These are phyloP conservation scores for Parathielavia appendiculata DNA, from an alignment of 495 filamentous ascomycete genomes.

Conservation along the genomic window DNA sequence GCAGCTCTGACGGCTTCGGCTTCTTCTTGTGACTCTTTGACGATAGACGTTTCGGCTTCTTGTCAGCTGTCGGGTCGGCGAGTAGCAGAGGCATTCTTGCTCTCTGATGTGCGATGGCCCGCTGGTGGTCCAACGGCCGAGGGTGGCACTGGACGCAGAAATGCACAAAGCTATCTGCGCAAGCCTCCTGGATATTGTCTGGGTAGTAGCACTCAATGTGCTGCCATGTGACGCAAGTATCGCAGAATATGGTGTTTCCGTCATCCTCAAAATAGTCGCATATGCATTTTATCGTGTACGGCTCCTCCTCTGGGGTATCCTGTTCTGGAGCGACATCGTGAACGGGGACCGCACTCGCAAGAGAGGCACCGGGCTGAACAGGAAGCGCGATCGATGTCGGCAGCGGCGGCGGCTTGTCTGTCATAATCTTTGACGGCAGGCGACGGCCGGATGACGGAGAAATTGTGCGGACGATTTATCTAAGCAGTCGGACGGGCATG, in stretches of 20 bases:
- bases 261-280: slow-evolving; percentile 91
- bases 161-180: slow-evolving; percentile 62
- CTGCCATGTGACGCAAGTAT: slow-evolving; percentile 94
- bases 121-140: slow-evolving; percentile 60
- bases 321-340: slow-evolving; percentile 55
- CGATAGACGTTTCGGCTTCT: slow-evolving; percentile 62
- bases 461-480: slow-evolving; percentile 43
- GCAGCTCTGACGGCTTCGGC: slow-evolving; percentile 46
- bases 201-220: slow-evolving; percentile 95
- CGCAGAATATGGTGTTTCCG: slow-evolving; percentile 94
- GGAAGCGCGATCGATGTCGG: slow-evolving; percentile 51
- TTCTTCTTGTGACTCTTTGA: slow-evolving; percentile 76
- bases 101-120: slow-evolving; percentile 60
- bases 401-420: slow-evolving; percentile 70
- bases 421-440: slow-evolving; percentile 79
- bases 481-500: slow-evolving; percentile 53
- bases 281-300: slow-evolving; percentile 96
- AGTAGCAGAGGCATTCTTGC: slow-evolving; percentile 43
- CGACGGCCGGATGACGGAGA: slow-evolving; percentile 47
- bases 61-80: slow-evolving; percentile 53
- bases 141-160: slow-evolving; percentile 84
- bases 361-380: slow-evolving; percentile 46
- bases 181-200: slow-evolving; percentile 61
- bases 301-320: slow-evolving; percentile 68
- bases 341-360: slow-evolving; percentile 43